phyloP scores from a whole-genome alignment of 2,329 filamentous ascomycete species.

The Trichoderma lentiforme region DNA sequence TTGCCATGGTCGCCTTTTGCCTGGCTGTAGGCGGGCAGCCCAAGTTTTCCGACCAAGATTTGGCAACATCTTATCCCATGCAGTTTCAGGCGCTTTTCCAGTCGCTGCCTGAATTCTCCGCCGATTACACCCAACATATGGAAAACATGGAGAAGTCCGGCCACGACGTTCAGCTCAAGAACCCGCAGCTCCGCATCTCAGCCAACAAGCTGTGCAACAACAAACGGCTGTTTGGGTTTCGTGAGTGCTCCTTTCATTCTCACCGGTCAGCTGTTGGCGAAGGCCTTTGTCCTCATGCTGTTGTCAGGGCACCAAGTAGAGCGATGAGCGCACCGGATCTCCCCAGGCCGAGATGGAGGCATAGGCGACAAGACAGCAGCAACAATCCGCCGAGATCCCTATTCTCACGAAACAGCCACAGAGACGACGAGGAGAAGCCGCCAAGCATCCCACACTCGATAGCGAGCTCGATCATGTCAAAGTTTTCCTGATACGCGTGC shows the following conservation, averaged over 20 bases:
- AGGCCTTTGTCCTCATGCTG: slow-evolving; percentile 48
- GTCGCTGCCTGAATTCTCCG: slow-evolving; percentile 43
- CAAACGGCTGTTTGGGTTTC: slow-evolving; percentile 58
- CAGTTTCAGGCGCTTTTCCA: slow-evolving; percentile 44
- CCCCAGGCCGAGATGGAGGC: not conserved
- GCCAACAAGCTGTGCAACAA: slow-evolving; percentile 55
- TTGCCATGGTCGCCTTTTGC: slow-evolving; percentile 59
- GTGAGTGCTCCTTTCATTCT: slow-evolving; percentile 59
- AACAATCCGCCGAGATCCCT: slow-evolving; percentile 4
- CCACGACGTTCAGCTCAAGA: slow-evolving; percentile 55
- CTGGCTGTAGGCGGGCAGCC: slow-evolving; percentile 36
- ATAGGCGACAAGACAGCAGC: not conserved
- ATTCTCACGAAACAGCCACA: slow-evolving; percentile 11
- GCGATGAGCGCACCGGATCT: slow-evolving; percentile 16
- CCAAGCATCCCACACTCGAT: slow-evolving; percentile 8
- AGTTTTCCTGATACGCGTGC: not conserved
- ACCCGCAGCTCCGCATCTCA: slow-evolving; percentile 57
- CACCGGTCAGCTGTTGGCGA: slow-evolving; percentile 54
- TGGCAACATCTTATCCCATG: slow-evolving; percentile 30
- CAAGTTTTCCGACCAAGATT: slow-evolving; percentile 29
- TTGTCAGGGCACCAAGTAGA: slow-evolving; percentile 12
- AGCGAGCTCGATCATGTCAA: slow-evolving; percentile 7
- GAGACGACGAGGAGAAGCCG: slow-evolving; percentile 6
- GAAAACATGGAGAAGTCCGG: slow-evolving; percentile 50
- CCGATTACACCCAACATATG: slow-evolving; percentile 51